A percentile compares a stretch with the other conserved stretches of the same genome.
Evolutionary conservation across 2,329 filamentous ascomycete species (phyloP).

Genomic region (Cercospora citrullina): DNA sequence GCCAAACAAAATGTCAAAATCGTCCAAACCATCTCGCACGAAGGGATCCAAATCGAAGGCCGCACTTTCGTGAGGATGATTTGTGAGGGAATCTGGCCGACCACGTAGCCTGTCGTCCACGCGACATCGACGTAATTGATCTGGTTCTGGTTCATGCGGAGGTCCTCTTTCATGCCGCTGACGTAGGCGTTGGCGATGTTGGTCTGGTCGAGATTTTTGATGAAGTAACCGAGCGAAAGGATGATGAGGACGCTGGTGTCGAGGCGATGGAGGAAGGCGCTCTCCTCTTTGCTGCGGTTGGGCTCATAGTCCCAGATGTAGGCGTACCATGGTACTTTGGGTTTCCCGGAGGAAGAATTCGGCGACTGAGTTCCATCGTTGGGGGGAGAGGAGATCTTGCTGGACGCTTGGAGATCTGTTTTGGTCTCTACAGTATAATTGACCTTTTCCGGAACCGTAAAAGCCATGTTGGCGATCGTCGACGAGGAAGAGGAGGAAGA

Average conservation of each 20-base stretch:
- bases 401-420: constrained; percentile 2
- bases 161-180: constrained; percentile 55
- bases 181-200: constrained; percentile 49
- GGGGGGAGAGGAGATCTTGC: background rate
- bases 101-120: constrained; percentile 59
- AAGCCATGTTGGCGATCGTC: background rate
- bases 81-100: constrained; percentile 28
- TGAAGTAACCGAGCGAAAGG: constrained; percentile 52
- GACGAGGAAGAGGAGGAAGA: background rate
- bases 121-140: constrained; percentile 58
- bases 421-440: background rate
- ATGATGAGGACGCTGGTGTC: constrained; percentile 53
- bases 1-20: constrained; percentile 51
- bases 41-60: constrained; percentile 52
- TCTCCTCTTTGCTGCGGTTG: constrained; percentile 40
- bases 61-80: constrained; percentile 53
- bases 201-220: constrained; percentile 48
- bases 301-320: constrained; percentile 55
- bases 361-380: background rate
- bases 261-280: constrained; percentile 35
- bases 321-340: constrained; percentile 25
- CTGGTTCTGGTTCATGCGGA: constrained; percentile 55
- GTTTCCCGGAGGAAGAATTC: background rate
- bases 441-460: background rate
- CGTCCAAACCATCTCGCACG: constrained; percentile 52